A percentile compares a stretch with the other conserved stretches of the same genome.
Conservation (phyloP, 1,284 basidiomycete species). For the Crucibulum cyathiforme region DNA sequence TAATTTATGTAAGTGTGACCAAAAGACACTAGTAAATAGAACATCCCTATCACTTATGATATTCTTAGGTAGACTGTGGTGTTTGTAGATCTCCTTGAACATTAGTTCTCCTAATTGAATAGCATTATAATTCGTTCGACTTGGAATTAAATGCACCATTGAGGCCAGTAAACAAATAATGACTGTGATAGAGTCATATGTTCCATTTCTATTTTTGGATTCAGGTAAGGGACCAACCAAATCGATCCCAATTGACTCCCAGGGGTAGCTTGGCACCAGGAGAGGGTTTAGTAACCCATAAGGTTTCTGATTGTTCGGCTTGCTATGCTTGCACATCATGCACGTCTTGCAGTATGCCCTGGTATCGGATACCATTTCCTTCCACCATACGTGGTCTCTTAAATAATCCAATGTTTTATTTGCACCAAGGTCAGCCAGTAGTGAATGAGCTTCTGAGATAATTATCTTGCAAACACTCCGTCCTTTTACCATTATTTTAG, state of each 20-base stretch:
- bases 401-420: constrained; percentile 33
- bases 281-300: constrained; percentile 38
- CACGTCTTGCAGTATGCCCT: constrained; percentile 28
- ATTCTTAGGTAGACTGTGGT: constrained; percentile 41
- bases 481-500: constrained; percentile 19
- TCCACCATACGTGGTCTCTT: constrained; percentile 37
- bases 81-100: constrained; percentile 38
- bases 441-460: constrained; percentile 31
- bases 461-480: constrained; percentile 26
- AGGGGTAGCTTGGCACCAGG: constrained; percentile 28
- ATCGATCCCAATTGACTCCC: constrained; percentile 44
- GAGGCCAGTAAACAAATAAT: constrained; percentile 41
- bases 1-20: constrained; percentile 39
- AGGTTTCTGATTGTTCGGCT: constrained; percentile 29
- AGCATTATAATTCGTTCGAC: constrained; percentile 32
- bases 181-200: constrained; percentile 19
- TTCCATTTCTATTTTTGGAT: constrained; percentile 13
- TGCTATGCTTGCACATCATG: constrained; percentile 26
- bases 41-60: constrained; percentile 49
- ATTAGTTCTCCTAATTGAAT: constrained; percentile 42
- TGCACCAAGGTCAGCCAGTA: constrained; percentile 34
- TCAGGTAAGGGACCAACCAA: constrained; percentile 26
- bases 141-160: constrained; percentile 39
- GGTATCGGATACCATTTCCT: constrained; percentile 23
- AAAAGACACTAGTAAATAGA: constrained; percentile 48